Evolutionary conservation across 108 stramenopile species (phyloP), one percentile per base, ranked within the genome.

Genomic region (Conticribra weissflogii): DNA sequence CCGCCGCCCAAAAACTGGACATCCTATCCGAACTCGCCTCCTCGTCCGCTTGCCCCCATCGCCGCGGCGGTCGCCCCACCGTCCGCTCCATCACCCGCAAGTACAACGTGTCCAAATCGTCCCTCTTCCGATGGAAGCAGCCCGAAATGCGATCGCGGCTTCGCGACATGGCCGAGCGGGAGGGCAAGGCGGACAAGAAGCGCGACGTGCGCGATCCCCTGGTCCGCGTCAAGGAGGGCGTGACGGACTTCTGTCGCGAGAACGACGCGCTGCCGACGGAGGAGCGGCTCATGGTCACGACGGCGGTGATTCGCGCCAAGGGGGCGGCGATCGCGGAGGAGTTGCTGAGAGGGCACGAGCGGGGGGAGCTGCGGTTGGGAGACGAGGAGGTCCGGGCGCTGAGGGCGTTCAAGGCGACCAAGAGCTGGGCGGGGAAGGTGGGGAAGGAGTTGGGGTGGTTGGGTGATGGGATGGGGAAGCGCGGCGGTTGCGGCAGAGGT

Each of bases 51-150:
- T 31, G 36, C 32, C 58, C 32, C 7, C 58, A n/a, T n/a, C n/a
- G n/a, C n/a, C n/a, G n/a, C n/a, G n/a, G n/a, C n/a, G n/a, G n/a
- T n/a, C n/a, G 33, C 1, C 58, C 58, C 29, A 36, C 58, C 18
- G 36, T 59, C 33, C 29, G 36, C 32, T 16, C 29, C 5, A 23
- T 59, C n/a, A 59, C 36, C n/a, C 31, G 23, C n/a, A 59, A 59
- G 58, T 59, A 34, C 33, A 23, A 34, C 12, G 58, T 59, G 31
- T 59, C 58, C 19, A 59, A 59, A 44, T 59, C 58, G 15, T 59
- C 58, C 36, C 23, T 59, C 33, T 34, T 34, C 22, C 34, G 58
- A 36, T 59, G 58, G 58, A 59, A 59, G 18, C 58, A 59, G 36
- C 58, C 58, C 2, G 31, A 31, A 19, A 33, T 34, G 9, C 58